Conservation (phyloP, 2,329 filamentous ascomycete genomes). For the Colletotrichum coccodes region DNA sequence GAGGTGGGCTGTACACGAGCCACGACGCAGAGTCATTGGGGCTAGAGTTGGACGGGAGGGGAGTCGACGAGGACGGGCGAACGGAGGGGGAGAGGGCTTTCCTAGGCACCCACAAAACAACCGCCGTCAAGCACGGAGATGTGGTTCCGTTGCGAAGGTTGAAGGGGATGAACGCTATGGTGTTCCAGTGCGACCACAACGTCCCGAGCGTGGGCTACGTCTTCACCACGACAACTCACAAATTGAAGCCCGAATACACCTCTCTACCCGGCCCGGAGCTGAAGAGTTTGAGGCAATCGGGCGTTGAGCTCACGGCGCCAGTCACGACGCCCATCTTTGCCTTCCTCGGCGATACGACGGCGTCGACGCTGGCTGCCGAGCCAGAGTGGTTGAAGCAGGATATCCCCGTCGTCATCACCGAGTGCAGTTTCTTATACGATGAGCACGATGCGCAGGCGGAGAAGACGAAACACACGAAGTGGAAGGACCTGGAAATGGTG, state of each 20-base stretch:
- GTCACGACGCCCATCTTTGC: slow-evolving; percentile 54
- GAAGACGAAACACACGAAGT: slow-evolving; percentile 59
- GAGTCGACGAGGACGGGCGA: slow-evolving; percentile 33
- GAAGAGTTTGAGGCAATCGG: slow-evolving; percentile 48
- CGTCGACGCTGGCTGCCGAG: slow-evolving; percentile 48
- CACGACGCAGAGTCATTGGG: slow-evolving; percentile 38
- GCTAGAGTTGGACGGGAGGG: slow-evolving; percentile 30
- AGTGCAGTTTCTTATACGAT: slow-evolving; percentile 58
- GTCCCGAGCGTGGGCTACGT: slow-evolving; percentile 60
- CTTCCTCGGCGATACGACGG: slow-evolving; percentile 59
- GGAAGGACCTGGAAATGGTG: slow-evolving; percentile 56
- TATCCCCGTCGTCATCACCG: slow-evolving; percentile 58
- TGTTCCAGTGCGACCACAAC: slow-evolving; percentile 57
- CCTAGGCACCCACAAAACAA: slow-evolving; percentile 51
- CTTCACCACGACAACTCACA: slow-evolving; percentile 50
- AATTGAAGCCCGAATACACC: slow-evolving; percentile 50
- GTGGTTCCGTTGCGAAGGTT: slow-evolving; percentile 46
- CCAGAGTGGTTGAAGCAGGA: slow-evolving; percentile 51
- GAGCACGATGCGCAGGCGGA: slow-evolving; percentile 54
- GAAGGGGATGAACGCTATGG: slow-evolving; percentile 51
- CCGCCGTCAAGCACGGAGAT: slow-evolving; percentile 48
- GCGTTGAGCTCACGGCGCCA: slow-evolving; percentile 51
- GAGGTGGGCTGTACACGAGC: slow-evolving; percentile 47
- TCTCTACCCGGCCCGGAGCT: slow-evolving; percentile 48
- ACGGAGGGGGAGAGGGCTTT: slow-evolving; percentile 36